phyloP scores from a whole-genome alignment of 225 moss, liverwort and hornwort species.

The Sphagnum tenellum region DNA sequence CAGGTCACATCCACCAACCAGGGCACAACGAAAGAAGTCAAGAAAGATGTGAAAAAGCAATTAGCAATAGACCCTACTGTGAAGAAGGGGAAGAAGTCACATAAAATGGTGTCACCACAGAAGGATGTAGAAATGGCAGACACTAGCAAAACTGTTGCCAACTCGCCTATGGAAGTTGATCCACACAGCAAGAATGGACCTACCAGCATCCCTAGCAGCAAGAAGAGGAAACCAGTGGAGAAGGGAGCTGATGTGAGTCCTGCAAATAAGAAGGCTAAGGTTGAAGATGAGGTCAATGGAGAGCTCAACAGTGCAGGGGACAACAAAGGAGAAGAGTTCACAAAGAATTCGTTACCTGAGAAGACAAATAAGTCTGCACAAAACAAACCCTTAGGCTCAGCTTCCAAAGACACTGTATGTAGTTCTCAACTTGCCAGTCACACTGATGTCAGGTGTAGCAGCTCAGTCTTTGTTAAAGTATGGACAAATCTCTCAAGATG shows the following conservation, averaged over 20 bases:
- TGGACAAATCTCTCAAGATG: too few relatives aligned
- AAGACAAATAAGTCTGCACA: slow-evolving; percentile 7
- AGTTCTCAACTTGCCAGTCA: too few relatives aligned
- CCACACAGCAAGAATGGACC: slow-evolving; percentile 10
- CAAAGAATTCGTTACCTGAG: slow-evolving; percentile 5
- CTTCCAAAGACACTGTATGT: slow-evolving; percentile 19
- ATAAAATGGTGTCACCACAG: not conserved
- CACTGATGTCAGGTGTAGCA: too few relatives aligned
- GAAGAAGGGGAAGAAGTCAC: slow-evolving; percentile 20
- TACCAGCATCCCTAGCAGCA: slow-evolving; percentile 12
- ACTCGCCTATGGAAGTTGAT: slow-evolving; percentile 5
- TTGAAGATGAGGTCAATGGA: slow-evolving; percentile 16
- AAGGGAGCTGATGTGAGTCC: slow-evolving; percentile 26
- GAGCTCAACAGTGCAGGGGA: not conserved
- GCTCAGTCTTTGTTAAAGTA: too few relatives aligned
- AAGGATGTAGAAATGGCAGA: not conserved
- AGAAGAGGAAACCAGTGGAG: slow-evolving; percentile 50
- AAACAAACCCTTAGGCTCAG: slow-evolving; percentile 28
- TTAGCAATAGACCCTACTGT: slow-evolving; percentile 6
- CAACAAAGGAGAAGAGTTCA: slow-evolving; percentile 7
- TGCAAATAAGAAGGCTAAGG: slow-evolving; percentile 34
- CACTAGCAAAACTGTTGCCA: not conserved
- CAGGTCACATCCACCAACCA: too few relatives aligned
- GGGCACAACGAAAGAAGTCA: slow-evolving; percentile 9
- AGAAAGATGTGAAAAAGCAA: slow-evolving; percentile 10